A percentile compares a stretch with the other conserved stretches of the same genome.
phyloP scores from a whole-genome alignment of 176 grass and related monocot genomes.

The Neostapfia colusana region DNA sequence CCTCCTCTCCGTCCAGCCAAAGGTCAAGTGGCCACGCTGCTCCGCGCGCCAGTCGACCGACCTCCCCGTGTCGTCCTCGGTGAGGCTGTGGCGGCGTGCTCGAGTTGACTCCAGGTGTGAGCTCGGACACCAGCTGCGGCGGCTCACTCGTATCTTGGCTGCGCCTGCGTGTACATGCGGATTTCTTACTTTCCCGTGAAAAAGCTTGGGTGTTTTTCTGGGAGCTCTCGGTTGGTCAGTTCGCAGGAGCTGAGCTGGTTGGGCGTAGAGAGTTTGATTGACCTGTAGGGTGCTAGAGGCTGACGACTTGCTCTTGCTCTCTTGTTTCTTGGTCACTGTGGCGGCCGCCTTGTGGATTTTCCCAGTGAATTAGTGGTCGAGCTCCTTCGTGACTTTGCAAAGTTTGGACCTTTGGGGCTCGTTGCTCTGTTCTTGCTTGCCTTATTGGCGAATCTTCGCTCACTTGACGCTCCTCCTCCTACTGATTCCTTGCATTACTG shows the following conservation, averaged over 20 bases:
- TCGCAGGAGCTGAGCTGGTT: slow-evolving; percentile 24
- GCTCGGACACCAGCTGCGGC: slow-evolving; percentile 1
- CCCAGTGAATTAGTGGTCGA: neutral
- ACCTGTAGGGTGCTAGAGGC: slow-evolving; percentile 11
- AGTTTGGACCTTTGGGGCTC: slow-evolving; percentile 21
- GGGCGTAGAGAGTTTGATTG: slow-evolving; percentile 30
- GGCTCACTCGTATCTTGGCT: neutral
- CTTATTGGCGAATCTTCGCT: neutral
- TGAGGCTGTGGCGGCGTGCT: neutral
- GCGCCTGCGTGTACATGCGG: neutral
- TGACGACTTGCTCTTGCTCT: slow-evolving; percentile 21
- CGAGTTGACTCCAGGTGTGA: slow-evolving; percentile 21
- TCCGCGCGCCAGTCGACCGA: neutral
- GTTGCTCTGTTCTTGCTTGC: neutral
- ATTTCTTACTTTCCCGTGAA: neutral
- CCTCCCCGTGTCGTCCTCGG: slow-evolving; percentile 12
- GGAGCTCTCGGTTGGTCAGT: slow-evolving; percentile 15
- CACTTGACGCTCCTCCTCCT: neutral
- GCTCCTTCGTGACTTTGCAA: slow-evolving; percentile 4
- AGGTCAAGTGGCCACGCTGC: slow-evolving; percentile 9
- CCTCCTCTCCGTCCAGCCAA: neutral
- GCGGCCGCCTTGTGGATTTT: neutral
- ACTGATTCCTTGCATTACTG: slow-evolving; percentile 25
- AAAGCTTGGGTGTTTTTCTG: neutral
- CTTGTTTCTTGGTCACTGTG: slow-evolving; percentile 12